These are phyloP conservation scores for Aspergillus avenaceus DNA, from an alignment of 495 filamentous ascomycete genomes.

Conservation along the genomic window DNA sequence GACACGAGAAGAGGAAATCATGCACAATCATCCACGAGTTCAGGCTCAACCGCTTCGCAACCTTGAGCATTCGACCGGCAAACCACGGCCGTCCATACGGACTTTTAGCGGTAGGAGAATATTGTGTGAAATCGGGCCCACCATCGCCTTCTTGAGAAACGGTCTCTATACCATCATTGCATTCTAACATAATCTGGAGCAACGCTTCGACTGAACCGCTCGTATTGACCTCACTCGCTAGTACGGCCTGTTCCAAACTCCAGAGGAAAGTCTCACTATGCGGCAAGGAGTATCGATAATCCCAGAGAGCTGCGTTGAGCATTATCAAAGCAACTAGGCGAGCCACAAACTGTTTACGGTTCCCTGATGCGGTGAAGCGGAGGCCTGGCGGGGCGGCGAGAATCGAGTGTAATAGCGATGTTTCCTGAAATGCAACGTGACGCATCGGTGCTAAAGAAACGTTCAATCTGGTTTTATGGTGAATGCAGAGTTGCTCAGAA, in stretches of 20 bases:
- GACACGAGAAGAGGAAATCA: constrained; percentile 30
- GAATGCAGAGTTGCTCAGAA: constrained; percentile 31
- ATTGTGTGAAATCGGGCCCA: constrained; percentile 28
- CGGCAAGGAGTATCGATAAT: constrained; percentile 29
- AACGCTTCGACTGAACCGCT: constrained; percentile 35
- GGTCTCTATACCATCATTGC: constrained; percentile 23
- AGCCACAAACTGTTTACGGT: constrained; percentile 35
- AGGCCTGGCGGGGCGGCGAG: constrained; percentile 27
- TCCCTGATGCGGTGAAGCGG: constrained; percentile 27
- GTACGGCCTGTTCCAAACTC: constrained; percentile 23
- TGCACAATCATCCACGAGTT: constrained; percentile 29
- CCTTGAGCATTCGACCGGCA: constrained; percentile 38
- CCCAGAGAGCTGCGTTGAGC: constrained; percentile 39
- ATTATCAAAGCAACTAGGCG: constrained; percentile 30
- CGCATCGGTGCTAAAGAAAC: constrained; percentile 13
- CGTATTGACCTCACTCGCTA: constrained; percentile 34
- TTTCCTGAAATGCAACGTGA: constrained; percentile 21
- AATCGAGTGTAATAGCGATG: constrained; percentile 24
- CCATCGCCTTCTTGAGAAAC: background rate
- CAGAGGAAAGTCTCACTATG: constrained; percentile 28
- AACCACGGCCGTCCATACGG: constrained; percentile 37
- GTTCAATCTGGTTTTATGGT: constrained; percentile 18
- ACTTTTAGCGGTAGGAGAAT: constrained; percentile 20
- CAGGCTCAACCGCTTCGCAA: constrained; percentile 33
- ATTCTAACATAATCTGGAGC: constrained; percentile 36